Evolutionary conservation across 202 grass and related monocot genomes (phyloP), one percentile per base, ranked within the genome.

Genomic region (Hordeum pubiflorum): DNA sequence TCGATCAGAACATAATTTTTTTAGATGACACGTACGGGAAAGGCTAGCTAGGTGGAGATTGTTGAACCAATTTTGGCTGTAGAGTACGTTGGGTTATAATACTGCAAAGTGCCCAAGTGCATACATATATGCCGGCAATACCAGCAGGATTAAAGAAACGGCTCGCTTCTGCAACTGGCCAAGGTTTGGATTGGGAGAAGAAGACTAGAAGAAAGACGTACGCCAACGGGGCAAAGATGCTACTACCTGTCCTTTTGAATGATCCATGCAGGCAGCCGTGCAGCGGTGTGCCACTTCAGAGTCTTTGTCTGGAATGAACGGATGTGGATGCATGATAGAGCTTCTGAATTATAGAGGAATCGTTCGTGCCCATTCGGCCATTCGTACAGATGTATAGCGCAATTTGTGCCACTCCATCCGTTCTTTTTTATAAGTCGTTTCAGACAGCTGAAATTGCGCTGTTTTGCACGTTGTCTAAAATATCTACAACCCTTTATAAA

Each of bases 41-140:
- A 61, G 56, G 68, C 18, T 82, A 48, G 68, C 18, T 82, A 48
- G 67, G 79, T 82, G 38, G 67, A 23, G 31, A 82, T 37, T n/a
- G 57, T 74, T 24, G 26, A 73, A 23, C 26, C 27, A 62, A 82
- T 46, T n/a, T 50, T 50, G 18, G 48, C 18, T 34, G 6, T 52
- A 6, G 15, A 5, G 38, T 46, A 36, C 26, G 18, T 62, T 48
- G 1, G 69, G 9, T 50, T 27, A 33, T 43, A 24, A n/a, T 48
- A 46, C 37, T 48, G 8, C 7, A 8, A 72, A 55, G 52, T 55
- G 52, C 52, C 52, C 52, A 55, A 62, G 26, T 22, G 75, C 58
- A 9, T 14, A 43, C 10, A 33, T 14, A 21, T 33, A 46, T 36
- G 9, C 68, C 40, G n/a, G 77, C 21, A 52, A 15, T 52, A 22